Conservation (phyloP, 306 rosid genomes). For the Purshia tridentata region DNA sequence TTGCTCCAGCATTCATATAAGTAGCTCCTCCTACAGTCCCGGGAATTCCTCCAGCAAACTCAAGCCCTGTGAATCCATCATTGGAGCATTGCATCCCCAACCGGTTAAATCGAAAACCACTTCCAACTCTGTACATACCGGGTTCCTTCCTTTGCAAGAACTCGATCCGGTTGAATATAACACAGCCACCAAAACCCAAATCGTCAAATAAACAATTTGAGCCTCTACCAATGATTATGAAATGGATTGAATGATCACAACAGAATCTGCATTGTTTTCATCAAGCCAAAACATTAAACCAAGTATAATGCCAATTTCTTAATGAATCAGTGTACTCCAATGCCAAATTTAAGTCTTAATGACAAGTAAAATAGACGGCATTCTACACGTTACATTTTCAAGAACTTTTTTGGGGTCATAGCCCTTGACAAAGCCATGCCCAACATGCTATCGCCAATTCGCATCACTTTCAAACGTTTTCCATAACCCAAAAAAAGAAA, state of each 20-base stretch:
- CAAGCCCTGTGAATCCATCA: conserved; percentile 35
- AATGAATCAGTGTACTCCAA: neutral
- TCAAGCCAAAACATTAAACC: neutral
- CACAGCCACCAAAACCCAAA: conserved; percentile 37
- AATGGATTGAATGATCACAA: conserved; percentile 26
- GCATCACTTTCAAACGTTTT: too few relatives aligned
- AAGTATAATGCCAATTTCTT: neutral
- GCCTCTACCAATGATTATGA: conserved; percentile 33
- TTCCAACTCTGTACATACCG: conserved; percentile 32
- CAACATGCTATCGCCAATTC: too few relatives aligned
- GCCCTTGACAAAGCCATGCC: too few relatives aligned
- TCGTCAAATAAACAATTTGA: conserved; percentile 37
- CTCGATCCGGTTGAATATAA: conserved; percentile 36
- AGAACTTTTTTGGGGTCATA: too few relatives aligned
- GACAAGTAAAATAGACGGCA: neutral
- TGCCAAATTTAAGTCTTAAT: neutral
- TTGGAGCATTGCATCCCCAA: conserved; percentile 30
- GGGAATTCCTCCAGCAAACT: conserved; percentile 39
- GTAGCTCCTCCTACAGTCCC: conserved; percentile 38
- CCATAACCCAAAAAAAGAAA: neutral
- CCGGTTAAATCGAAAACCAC: conserved; percentile 31
- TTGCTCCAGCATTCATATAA: conserved; percentile 40
- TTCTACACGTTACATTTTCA: too few relatives aligned
- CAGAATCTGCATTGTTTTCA: conserved; percentile 26
- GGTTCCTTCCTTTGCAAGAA: conserved; percentile 23